phyloP scores from a whole-genome alignment of 768 basidiomycete genomes.

The Boletus reticuloceps region DNA sequence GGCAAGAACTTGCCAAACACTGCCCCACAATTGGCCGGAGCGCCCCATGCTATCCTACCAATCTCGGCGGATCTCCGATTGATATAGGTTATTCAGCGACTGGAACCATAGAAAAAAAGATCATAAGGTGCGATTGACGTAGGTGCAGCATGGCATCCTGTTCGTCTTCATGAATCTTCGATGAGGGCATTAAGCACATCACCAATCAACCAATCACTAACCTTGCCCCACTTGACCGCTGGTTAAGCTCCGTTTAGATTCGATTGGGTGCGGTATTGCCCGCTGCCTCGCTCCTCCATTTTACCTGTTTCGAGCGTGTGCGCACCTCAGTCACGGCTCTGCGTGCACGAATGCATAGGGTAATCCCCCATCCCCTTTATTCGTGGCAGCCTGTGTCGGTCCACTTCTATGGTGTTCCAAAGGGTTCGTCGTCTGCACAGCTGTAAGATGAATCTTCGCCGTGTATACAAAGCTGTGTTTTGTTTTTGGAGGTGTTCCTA shows the following conservation, averaged over 20 bases:
- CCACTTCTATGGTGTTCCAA: conserved; percentile 7
- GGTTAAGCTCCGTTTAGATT: conserved; percentile 27
- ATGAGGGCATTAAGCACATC: conserved; percentile 9
- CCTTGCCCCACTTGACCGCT: conserved; percentile 9
- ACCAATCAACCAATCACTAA: conserved; percentile 7
- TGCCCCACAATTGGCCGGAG: conserved; percentile 15
- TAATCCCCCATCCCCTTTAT: conserved; percentile 4
- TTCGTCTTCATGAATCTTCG: conserved; percentile 9
- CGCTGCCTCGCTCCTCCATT: conserved; percentile 21
- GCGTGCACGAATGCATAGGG: conserved; percentile 11
- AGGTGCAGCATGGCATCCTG: conserved; percentile 6
- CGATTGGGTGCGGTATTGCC: conserved; percentile 14
- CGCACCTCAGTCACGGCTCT: conserved; percentile 6
- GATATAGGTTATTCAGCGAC: conserved; percentile 17
- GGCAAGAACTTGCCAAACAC: conserved; percentile 22
- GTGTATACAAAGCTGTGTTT: conserved; percentile 9
- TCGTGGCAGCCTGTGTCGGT: conserved; percentile 3
- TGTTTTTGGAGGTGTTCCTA: conserved; percentile 6
- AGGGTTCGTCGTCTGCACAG: conserved; percentile 19
- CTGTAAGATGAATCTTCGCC: conserved; percentile 24
- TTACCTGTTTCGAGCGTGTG: conserved; percentile 14
- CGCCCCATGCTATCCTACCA: conserved; percentile 6
- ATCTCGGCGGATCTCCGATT: conserved; percentile 7
- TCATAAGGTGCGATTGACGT: not conserved
- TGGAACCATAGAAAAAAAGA: conserved; percentile 4